Conservation (phyloP, 192 early-diverging fungal genomes). For the Umbelopsis sp. region DNA sequence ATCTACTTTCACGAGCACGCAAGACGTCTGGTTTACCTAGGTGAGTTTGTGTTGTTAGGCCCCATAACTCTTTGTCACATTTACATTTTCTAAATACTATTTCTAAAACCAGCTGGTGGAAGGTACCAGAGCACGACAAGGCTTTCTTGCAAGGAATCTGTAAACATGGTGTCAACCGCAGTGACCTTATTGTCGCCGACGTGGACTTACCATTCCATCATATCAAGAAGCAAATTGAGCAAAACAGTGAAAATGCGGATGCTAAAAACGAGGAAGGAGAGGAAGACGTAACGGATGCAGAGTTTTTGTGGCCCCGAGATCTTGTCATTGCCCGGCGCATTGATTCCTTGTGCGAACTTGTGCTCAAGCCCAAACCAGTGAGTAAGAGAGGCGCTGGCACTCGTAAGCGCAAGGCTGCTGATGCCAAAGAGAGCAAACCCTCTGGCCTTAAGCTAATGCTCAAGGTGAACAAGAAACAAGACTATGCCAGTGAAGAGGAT, state of each 20-base stretch:
- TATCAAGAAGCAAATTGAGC: conserved; percentile 35
- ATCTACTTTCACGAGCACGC: conserved; percentile 43
- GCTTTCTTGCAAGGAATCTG: conserved; percentile 70
- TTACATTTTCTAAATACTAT: neutral
- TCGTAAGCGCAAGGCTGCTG: conserved; percentile 22
- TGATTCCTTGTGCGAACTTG: conserved; percentile 53
- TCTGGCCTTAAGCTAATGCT: conserved; percentile 25
- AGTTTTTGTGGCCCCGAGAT: conserved; percentile 59
- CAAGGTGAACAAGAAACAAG: conserved; percentile 17
- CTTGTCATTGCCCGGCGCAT: conserved; percentile 54
- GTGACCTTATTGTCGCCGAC: conserved; percentile 68
- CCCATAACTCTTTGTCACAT: neutral
- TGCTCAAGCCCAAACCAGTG: conserved; percentile 50
- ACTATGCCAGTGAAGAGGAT: conserved; percentile 12
- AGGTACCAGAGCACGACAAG: conserved; percentile 62
- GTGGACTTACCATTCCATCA: conserved; percentile 51
- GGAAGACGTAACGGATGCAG: conserved; percentile 25
- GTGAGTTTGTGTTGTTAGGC: no score
- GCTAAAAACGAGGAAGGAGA: conserved; percentile 17
- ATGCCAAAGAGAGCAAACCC: neutral
- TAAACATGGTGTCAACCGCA: conserved; percentile 67
- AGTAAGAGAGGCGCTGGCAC: conserved; percentile 38
- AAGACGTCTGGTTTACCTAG: conserved; percentile 55
- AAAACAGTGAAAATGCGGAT: neutral
- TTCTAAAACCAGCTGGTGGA: conserved; percentile 67